phyloP scores from a whole-genome alignment of 306 rosid species.

The Malus sieversii region DNA sequence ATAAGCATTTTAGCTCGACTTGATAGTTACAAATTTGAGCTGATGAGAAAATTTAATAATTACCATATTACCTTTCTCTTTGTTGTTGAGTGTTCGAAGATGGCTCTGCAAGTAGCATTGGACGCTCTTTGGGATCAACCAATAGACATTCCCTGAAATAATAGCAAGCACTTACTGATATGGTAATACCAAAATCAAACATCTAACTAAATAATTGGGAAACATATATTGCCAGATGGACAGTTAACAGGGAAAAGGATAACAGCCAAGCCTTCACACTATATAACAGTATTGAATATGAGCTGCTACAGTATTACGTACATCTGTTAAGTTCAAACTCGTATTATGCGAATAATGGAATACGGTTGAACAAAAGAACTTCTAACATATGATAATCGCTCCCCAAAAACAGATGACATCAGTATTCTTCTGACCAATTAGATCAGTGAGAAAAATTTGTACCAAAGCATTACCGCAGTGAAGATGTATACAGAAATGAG shows the following conservation, averaged over 20 bases:
- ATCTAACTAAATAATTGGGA: not conserved
- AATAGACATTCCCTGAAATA: conserved; percentile 70
- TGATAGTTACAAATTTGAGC: not conserved
- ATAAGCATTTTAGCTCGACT: not conserved
- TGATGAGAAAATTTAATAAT: conserved; percentile 1
- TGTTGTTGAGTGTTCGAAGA: conserved; percentile 80
- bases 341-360: not conserved
- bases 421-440: not conserved
- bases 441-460: not conserved
- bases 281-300: not conserved
- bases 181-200: not conserved
- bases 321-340: not conserved
- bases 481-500: not conserved
- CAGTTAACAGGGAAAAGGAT: not conserved
- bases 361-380: not conserved
- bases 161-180: not conserved
- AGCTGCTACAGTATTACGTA: not conserved
- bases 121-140: conserved; percentile 94
- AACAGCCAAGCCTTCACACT: not conserved
- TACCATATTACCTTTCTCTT: conserved; percentile 66
- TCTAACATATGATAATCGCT: not conserved
- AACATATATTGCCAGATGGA: not conserved
- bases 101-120: conserved; percentile 98
- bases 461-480: not conserved
- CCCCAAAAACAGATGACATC: not conserved